Base-by-base conservation (phyloP, 2,329 filamentous ascomycete genomes). In the Colletotrichum sp. region DNA sequence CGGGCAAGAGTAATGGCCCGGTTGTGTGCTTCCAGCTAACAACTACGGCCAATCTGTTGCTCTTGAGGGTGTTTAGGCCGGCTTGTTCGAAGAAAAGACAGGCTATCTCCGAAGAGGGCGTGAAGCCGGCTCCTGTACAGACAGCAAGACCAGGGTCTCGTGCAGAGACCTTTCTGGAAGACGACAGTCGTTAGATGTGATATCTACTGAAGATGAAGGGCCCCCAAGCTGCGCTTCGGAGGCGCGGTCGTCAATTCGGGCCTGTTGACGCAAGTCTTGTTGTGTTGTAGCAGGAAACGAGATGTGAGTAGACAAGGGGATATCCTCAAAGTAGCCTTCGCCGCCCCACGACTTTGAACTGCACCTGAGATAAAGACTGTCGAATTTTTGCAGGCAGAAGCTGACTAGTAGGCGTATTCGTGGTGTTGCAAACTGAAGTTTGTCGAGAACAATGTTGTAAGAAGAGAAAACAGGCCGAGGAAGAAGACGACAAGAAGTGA, bases 101-200 rank as follows among this genome's bases (percentile, higher is more conserved):
- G 69, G 73, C 73, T 73, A 75, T 34, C 32, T 66, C 72, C 18
- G 52, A 72, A 75, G 28, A 68, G 71, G 68, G 66, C 36, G 72
- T 67, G 61, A 75, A 52, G 43, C 28, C 32, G 61, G 72, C 34
- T 72, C 16, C 36, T 67, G 28, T 43, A 28, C 63, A 36, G 73
- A 58, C 66, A 58, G 70, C 67, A 58, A 67, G 64, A 68, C 64
- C 70, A 65, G 73, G 70, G 64, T 64, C n/a, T 48, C 43, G 52
- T 38, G 57, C 64, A 73, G 73, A 72, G 64, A 73, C 70, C 70
- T 75, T 72, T 73, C 71, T 75, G 70, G 70, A 73, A 72, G 43
- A 73, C 58, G 43, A 52, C 48, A 52, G 64, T 18, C 26, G 73
- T 75, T 75, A 70, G 57, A 58, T 48, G 64, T 67, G 61, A 67